phyloP scores from a whole-genome alignment of 2,329 filamentous ascomycete genomes.

The Aspergillus sp. region DNA sequence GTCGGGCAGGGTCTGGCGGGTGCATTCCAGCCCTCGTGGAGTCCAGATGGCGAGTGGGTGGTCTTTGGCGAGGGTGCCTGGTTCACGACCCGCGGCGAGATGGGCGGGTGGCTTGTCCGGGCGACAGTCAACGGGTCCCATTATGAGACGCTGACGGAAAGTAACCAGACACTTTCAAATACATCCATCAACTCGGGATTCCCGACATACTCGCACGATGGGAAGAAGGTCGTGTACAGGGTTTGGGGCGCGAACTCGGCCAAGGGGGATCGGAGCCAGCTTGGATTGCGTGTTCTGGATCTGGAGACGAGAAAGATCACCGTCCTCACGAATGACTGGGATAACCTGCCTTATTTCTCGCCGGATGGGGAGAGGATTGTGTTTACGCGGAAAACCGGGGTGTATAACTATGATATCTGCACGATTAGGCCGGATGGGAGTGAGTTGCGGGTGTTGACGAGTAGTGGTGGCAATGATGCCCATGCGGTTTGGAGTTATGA shows the following conservation, averaged over 20 bases:
- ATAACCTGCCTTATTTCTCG: constrained; percentile 43
- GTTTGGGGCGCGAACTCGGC: constrained; percentile 26
- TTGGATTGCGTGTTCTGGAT: constrained; percentile 34
- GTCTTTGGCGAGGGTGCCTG: constrained; percentile 43
- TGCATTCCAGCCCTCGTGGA: constrained; percentile 45
- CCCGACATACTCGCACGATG: constrained; percentile 41
- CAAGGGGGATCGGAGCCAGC: constrained; percentile 15
- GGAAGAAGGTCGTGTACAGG: constrained; percentile 38
- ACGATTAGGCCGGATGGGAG: constrained; percentile 45
- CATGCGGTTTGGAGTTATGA: constrained; percentile 47
- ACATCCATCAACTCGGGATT: constrained; percentile 39
- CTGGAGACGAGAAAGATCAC: constrained; percentile 26
- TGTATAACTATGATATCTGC: constrained; percentile 41
- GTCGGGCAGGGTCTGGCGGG: constrained; percentile 31
- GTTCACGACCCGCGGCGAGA: constrained; percentile 37
- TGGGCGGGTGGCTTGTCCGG: constrained; percentile 23
- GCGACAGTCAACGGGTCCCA: constrained; percentile 24
- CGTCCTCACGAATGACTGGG: constrained; percentile 38
- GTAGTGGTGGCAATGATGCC: constrained; percentile 42
- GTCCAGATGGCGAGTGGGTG: constrained; percentile 38
- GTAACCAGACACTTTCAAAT: constrained; percentile 17
- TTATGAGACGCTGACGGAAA: constrained; percentile 35
- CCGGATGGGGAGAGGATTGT: constrained; percentile 41
- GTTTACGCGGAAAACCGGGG: constrained; percentile 38
- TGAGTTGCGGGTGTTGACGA: constrained; percentile 35